Conservation (phyloP, 2,329 filamentous ascomycete genomes). For the Fonsecaea nubica region DNA sequence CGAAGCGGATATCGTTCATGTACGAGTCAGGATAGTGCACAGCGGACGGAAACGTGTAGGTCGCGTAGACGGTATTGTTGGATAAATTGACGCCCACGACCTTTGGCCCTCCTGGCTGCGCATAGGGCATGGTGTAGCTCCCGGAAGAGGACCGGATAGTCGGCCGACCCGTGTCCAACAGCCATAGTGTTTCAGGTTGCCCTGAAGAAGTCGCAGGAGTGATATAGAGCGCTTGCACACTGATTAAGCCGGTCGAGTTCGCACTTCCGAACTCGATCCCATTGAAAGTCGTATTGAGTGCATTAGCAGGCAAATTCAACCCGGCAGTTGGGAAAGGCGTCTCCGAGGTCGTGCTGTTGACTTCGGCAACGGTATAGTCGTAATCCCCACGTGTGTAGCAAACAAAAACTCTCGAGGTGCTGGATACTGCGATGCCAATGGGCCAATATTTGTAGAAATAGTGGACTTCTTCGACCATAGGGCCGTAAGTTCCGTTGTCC, state of each 20-base stretch:
- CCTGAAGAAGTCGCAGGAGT: slow-evolving; percentile 45
- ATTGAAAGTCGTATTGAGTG: slow-evolving; percentile 50
- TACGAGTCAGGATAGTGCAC: slow-evolving; percentile 57
- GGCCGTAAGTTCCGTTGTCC: slow-evolving; percentile 58
- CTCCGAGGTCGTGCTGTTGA: slow-evolving; percentile 57
- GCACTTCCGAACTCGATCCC: slow-evolving; percentile 54
- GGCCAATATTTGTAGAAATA: slow-evolving; percentile 58
- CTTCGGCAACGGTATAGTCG: slow-evolving; percentile 56
- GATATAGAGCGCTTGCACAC: slow-evolving; percentile 55
- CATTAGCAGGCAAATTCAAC: slow-evolving; percentile 45
- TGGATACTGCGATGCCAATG: slow-evolving; percentile 54
- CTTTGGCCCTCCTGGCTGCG: slow-evolving; percentile 55
- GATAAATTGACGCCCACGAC: slow-evolving; percentile 52
- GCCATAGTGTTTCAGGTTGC: slow-evolving; percentile 54
- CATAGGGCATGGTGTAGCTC: slow-evolving; percentile 52
- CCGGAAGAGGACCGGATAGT: slow-evolving; percentile 49
- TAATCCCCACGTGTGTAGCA: slow-evolving; percentile 57
- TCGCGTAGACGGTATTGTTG: slow-evolving; percentile 49
- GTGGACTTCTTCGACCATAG: slow-evolving; percentile 56
- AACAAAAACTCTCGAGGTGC: slow-evolving; percentile 52
- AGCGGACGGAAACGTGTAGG: slow-evolving; percentile 51
- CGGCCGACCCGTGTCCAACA: slow-evolving; percentile 54
- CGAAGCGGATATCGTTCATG: slow-evolving; percentile 57
- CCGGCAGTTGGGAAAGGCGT: slow-evolving; percentile 53
- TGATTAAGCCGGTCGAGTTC: slow-evolving; percentile 52